Evolutionary conservation across 805 yeast species (phyloP).

Genomic region (Starmerella davenportii): DNA sequence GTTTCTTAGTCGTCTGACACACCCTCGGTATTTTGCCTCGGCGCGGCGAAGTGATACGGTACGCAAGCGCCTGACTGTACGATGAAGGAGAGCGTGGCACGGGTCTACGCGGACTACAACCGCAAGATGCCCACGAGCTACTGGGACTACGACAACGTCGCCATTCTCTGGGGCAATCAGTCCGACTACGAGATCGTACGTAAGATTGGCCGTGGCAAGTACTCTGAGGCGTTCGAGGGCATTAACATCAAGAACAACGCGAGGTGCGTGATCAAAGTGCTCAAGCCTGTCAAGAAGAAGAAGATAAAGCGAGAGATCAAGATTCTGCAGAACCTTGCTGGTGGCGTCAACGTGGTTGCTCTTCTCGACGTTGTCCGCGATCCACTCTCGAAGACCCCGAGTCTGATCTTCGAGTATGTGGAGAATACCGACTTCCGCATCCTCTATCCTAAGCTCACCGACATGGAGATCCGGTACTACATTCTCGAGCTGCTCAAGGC

Average conservation of each 20-base stretch:
- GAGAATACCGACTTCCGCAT: slow-evolving; percentile 74
- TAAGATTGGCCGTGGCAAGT: slow-evolving; percentile 83
- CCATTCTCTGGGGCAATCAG: slow-evolving; percentile 69
- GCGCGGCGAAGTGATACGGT: not conserved
- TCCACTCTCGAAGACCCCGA: slow-evolving; percentile 60
- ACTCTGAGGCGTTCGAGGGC: slow-evolving; percentile 85
- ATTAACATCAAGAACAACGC: slow-evolving; percentile 39
- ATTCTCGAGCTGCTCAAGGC: slow-evolving; percentile 70
- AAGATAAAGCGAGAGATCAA: slow-evolving; percentile 82
- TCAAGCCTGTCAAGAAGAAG: slow-evolving; percentile 84
- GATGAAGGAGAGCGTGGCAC: slow-evolving; percentile 35
- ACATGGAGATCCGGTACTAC: slow-evolving; percentile 61
- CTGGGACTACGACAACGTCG: slow-evolving; percentile 65
- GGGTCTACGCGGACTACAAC: slow-evolving; percentile 70
- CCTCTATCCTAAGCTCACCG: slow-evolving; percentile 62
- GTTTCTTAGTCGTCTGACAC: not conserved
- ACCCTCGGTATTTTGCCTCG: not conserved
- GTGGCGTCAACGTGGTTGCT: slow-evolving; percentile 65
- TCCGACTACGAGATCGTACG: slow-evolving; percentile 69
- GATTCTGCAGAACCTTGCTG: slow-evolving; percentile 65
- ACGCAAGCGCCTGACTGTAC: not conserved
- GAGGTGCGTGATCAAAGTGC: slow-evolving; percentile 69
- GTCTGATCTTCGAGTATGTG: slow-evolving; percentile 69
- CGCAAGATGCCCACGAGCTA: slow-evolving; percentile 56
- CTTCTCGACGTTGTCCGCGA: slow-evolving; percentile 77